phyloP scores from a whole-genome alignment of 306 rosid species.

The apple (Malus domestica) region ASM211411v1 NC_041803.1:13859501-13860000 shows the following conservation, averaged over 20 bases:
- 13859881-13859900: neutral
- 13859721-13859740: slow-evolving; percentile 34
- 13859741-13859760: slow-evolving; percentile 23
- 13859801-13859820: slow-evolving; percentile 93
- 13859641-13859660: neutral
- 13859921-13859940: neutral
- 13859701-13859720: slow-evolving; percentile 37
- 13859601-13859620: slow-evolving; percentile 2
- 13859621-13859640: slow-evolving; percentile 16
- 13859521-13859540: neutral
- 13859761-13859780: slow-evolving; percentile 3
- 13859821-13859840: slow-evolving; percentile 72
- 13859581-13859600: neutral
- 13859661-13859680: slow-evolving; percentile 2
- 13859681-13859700: slow-evolving; percentile 7
- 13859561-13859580: slow-evolving; percentile 34
- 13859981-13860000: slow-evolving; percentile 10
- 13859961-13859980: neutral
- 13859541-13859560: neutral
- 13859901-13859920: neutral
- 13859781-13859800: slow-evolving; percentile 62
- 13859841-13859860: slow-evolving; percentile 87
- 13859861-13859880: slow-evolving; percentile 72
- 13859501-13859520: neutral
- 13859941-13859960: neutral